Conservation (phyloP, 2,329 filamentous ascomycete genomes). For the Metarhizium guizhouense region DNA sequence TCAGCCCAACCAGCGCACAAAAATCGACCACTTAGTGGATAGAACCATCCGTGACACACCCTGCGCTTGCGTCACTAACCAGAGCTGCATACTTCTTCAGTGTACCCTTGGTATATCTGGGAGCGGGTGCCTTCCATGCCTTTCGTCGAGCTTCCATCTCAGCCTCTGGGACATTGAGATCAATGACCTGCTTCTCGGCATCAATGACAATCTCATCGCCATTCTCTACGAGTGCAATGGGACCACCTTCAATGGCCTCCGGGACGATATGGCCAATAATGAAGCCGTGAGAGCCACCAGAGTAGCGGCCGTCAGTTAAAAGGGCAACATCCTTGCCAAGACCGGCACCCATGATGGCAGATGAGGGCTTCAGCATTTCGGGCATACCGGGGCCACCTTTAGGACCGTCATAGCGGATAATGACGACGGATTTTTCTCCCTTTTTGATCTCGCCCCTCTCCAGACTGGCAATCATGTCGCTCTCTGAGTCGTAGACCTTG, state of each 20-base stretch:
- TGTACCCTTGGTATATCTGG: slow-evolving; percentile 53
- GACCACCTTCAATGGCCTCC: slow-evolving; percentile 77
- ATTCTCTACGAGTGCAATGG: slow-evolving; percentile 73
- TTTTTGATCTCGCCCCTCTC: slow-evolving; percentile 71
- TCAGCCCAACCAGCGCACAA: not conserved
- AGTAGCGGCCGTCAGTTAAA: slow-evolving; percentile 68
- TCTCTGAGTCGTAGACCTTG: slow-evolving; percentile 75
- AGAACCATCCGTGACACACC: slow-evolving; percentile 45
- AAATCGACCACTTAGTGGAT: slow-evolving; percentile 6
- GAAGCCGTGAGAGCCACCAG: slow-evolving; percentile 77
- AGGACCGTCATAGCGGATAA: slow-evolving; percentile 89
- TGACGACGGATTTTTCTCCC: slow-evolving; percentile 79
- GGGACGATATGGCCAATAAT: slow-evolving; percentile 82
- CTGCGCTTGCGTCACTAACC: slow-evolving; percentile 50
- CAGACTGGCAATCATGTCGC: slow-evolving; percentile 68
- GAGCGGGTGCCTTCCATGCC: slow-evolving; percentile 53
- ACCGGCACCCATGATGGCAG: slow-evolving; percentile 84
- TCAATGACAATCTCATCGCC: slow-evolving; percentile 78
- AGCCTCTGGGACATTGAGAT: slow-evolving; percentile 58
- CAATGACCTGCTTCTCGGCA: slow-evolving; percentile 60
- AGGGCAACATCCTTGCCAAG: slow-evolving; percentile 69
- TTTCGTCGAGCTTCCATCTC: slow-evolving; percentile 51
- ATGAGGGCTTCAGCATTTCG: slow-evolving; percentile 88
- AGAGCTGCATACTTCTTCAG: slow-evolving; percentile 60
- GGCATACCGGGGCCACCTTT: slow-evolving; percentile 93